These are phyloP conservation scores for Dictyostelium intermedium DNA, from an alignment of 78 protist genomes.

Conservation along the genomic window DNA sequence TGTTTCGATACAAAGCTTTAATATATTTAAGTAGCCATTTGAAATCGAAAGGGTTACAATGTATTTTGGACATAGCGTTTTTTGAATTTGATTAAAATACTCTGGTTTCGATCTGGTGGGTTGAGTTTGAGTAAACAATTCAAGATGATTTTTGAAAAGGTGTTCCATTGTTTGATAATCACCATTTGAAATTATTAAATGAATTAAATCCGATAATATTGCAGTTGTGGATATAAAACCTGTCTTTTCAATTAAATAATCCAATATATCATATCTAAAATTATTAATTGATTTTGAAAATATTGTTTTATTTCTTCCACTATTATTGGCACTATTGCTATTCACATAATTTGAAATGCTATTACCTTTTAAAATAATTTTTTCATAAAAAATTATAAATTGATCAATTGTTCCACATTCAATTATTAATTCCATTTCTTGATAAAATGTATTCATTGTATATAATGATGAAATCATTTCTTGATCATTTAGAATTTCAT, in stretches of 20 bases:
- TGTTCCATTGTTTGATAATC: not conserved
- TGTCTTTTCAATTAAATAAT: not conserved
- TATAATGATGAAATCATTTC: not conserved
- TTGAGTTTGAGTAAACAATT: not conserved
- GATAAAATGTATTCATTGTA: conserved; percentile 2
- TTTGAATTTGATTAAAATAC: not conserved
- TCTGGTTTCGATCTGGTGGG: not conserved
- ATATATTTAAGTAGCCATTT: not conserved
- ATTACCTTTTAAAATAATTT: not conserved
- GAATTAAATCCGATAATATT: not conserved
- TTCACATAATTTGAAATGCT: not conserved
- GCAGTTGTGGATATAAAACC: not conserved
- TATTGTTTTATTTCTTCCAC: not conserved
- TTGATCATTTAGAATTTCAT: not conserved
- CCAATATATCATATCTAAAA: not conserved
- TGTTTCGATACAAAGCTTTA: not conserved
- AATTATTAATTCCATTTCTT: not conserved
- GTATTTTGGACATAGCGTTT: not conserved
- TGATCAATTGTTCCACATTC: not conserved
- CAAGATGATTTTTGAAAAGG: not conserved
- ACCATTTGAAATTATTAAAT: conserved; percentile 5
- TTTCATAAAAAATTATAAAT: not conserved
- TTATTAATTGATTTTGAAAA: not conserved
- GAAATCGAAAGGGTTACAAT: not conserved
- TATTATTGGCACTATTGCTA: not conserved